Conservation (phyloP, 768 basidiomycete species). For the Boletellus ananiceps region DNA sequence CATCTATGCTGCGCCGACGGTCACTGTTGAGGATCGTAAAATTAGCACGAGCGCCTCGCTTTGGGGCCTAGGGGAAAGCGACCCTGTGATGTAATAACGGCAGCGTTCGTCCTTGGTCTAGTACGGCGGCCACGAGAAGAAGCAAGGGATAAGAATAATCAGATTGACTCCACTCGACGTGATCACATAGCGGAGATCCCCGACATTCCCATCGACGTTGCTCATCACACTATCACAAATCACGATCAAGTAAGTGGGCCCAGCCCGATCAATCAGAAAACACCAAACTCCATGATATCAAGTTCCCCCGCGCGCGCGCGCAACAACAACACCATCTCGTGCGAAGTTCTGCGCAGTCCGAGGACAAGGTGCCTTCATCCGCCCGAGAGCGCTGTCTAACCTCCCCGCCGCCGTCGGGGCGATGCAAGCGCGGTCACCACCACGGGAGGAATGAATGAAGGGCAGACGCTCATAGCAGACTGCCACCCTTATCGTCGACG, state of each 20-base stretch:
- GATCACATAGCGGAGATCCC: background rate
- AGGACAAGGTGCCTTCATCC: background rate
- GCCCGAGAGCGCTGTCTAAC: background rate
- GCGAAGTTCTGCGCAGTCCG: background rate
- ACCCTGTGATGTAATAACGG: background rate
- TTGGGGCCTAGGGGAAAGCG: background rate
- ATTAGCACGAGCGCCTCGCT: background rate
- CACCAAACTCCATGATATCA: background rate
- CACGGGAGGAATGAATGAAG: background rate
- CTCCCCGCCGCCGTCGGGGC: background rate
- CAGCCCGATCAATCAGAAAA: background rate
- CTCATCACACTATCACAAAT: background rate
- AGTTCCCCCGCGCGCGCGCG: no score
- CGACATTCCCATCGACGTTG: background rate
- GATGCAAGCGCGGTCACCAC: background rate
- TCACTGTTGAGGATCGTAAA: background rate
- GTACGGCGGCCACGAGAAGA: background rate
- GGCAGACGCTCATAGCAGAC: background rate
- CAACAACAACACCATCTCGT: background rate
- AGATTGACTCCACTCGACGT: background rate
- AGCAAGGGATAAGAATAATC: background rate
- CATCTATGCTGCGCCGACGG: background rate
- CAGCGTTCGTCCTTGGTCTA: background rate
- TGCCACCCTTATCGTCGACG: background rate
- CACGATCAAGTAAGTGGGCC: background rate